These are phyloP conservation scores for Periconia sp. DNA, from an alignment of 2,329 filamentous ascomycete species.

Conservation along the genomic window DNA sequence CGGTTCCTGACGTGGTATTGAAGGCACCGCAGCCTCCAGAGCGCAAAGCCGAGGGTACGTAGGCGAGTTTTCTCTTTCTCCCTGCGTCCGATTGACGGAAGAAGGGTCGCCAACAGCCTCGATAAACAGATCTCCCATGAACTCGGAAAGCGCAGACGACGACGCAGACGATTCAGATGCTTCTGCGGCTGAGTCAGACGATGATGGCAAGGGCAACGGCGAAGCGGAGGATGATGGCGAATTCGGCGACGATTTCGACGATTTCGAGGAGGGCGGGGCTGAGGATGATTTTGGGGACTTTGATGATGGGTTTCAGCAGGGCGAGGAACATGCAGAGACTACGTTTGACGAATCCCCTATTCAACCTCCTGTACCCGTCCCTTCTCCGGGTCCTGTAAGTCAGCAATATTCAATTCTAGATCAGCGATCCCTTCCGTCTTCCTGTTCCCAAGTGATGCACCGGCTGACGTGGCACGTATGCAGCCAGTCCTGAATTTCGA, in stretches of 20 bases:
- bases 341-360: constrained; percentile 47
- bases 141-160: constrained; percentile 43
- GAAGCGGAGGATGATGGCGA: constrained; percentile 69
- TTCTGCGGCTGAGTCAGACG: constrained; percentile 13
- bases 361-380: constrained; percentile 47
- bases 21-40: constrained; percentile 52
- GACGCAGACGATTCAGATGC: constrained; percentile 17
- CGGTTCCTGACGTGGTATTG: constrained; percentile 63
- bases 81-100: constrained; percentile 66
- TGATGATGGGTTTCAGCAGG: constrained; percentile 54
- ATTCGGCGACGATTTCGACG: constrained; percentile 72
- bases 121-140: constrained; percentile 57
- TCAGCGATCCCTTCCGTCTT: constrained; percentile 41
- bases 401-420: constrained; percentile 41
- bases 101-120: constrained; percentile 63
- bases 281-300: constrained; percentile 61
- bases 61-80: constrained; percentile 44
- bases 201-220: constrained; percentile 37
- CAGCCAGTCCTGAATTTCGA: constrained; percentile 74
- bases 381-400: constrained; percentile 57
- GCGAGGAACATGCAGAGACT: constrained; percentile 45
- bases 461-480: constrained; percentile 32
- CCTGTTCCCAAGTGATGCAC: constrained; percentile 29
- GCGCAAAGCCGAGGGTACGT: constrained; percentile 63
- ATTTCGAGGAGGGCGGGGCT: constrained; percentile 61